Base-by-base conservation (phyloP, 2,329 filamentous ascomycete genomes). In the Alternaria brassicae region DNA sequence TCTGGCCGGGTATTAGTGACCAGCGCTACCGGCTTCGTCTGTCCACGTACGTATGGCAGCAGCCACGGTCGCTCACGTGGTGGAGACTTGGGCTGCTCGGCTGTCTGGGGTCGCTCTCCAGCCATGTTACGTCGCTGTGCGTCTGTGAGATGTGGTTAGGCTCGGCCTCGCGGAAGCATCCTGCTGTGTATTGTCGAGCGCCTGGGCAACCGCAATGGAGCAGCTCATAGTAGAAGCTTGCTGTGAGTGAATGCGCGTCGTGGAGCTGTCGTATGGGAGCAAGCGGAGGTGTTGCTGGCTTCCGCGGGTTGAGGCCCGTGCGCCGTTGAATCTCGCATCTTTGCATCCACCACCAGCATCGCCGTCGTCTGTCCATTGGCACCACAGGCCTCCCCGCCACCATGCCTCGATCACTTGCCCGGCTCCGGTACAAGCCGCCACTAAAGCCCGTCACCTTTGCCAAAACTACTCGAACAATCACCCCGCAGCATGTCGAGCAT, bases 1-100 rank as follows among this genome's bases (percentile, higher is more conserved):
- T 97, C 84, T 95, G 68, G 21, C 1, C 15, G 21, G 30, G n/a
- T 10, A 41, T 47, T 58, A 54, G 58, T 41, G 41, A 15, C 34
- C 10, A 39, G 4, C 8, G 13, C 28, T 13, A 23, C 7, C 5
- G 28, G 9, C 8, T 10, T 9, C 9, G 28, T 12, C 13, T 7
- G 17, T 4, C 3, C 13, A 66, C 70, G 23, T 58, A 78, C 77
- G 57, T 73, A 75, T 48, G 76, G 74, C 41, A 79, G 68, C 58
- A 79, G 57, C 76, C 75, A 79, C 23, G 77, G 76, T 17, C 75
- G 71, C 62, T 78, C 77, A 42, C 73, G 72, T 37, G 70, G 66
- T 30, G 66, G 62, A 28, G 63, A 27, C 25, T 65, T 61, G 54
- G 50, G 37, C 36, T 59, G 62, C 51, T 60, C 62, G 44, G 45